Conservation (phyloP, 2,329 filamentous ascomycete species). For the Hymenoscyphus occultus region DNA sequence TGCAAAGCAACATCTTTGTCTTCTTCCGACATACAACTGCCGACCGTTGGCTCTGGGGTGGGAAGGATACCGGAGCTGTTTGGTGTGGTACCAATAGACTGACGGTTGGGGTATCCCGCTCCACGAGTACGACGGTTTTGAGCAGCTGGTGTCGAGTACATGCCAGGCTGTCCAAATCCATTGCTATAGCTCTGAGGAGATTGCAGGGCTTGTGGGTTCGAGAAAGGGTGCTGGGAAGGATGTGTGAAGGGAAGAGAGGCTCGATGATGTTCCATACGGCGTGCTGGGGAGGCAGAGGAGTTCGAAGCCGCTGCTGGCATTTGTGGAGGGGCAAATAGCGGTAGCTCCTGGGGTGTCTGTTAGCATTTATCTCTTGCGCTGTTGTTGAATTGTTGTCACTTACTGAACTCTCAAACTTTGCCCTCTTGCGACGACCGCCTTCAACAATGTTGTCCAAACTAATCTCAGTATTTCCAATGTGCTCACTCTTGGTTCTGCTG, state of each 20-base stretch:
- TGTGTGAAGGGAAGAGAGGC: conserved; percentile 72
- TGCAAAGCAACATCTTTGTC: conserved; percentile 91
- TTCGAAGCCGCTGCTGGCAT: conserved; percentile 94
- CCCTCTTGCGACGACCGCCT: conserved; percentile 89
- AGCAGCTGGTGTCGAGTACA: conserved; percentile 64
- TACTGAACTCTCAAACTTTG: conserved; percentile 97
- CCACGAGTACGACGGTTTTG: conserved; percentile 65
- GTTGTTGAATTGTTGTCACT: conserved; percentile 43
- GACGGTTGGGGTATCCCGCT: conserved; percentile 48
- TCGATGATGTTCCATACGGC: conserved; percentile 71
- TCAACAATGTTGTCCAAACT: conserved; percentile 98
- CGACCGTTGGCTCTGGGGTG: conserved; percentile 95
- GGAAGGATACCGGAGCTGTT: conserved; percentile 65
- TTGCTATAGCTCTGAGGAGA: conserved; percentile 75
- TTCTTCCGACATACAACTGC: conserved; percentile 95
- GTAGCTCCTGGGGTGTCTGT: conserved; percentile 69
- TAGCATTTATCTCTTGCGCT: conserved; percentile 16
- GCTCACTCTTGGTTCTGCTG: conserved; percentile 75
- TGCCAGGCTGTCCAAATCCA: conserved; percentile 51
- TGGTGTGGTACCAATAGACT: conserved; percentile 42
- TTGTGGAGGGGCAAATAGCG: conserved; percentile 89
- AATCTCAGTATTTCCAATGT: conserved; percentile 92
- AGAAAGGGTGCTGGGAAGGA: conserved; percentile 75
- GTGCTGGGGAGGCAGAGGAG: conserved; percentile 90
- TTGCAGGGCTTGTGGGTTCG: conserved; percentile 72